Conservation (phyloP, 345 rosid species). For the Eutrema yunnanense region DNA sequence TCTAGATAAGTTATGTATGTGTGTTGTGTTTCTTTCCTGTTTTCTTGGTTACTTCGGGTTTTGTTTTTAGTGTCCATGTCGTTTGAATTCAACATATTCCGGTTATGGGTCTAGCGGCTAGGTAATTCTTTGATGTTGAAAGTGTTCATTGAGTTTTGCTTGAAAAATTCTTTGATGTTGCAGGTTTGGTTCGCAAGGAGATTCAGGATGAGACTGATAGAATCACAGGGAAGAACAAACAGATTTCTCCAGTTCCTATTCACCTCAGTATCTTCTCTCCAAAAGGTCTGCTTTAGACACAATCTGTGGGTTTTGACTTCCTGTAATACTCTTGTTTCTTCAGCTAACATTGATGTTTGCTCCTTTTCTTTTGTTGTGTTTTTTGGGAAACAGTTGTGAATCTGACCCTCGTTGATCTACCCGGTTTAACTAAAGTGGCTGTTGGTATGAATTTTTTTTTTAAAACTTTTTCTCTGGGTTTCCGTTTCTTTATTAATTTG, state of each 20-base stretch:
- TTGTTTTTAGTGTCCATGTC: not conserved
- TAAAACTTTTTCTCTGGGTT: not conserved
- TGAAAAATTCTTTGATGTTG: constrained; percentile 3
- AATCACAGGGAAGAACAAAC: constrained; percentile 75
- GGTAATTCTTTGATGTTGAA: not conserved
- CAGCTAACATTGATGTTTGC: not conserved
- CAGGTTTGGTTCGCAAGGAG: constrained; percentile 79
- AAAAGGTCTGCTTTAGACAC: constrained; percentile 36
- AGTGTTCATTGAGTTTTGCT: not conserved
- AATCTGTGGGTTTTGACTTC: not conserved
- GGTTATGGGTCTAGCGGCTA: not conserved
- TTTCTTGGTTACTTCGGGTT: not conserved
- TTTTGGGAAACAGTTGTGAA: constrained; percentile 68
- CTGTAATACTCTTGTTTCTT: not conserved
- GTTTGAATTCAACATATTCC: not conserved
- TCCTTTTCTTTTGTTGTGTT: not conserved
- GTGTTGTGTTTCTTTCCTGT: not conserved
- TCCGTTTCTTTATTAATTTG: not conserved
- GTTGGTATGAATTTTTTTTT: constrained; percentile 48
- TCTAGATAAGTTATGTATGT: not conserved
- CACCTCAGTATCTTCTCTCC: constrained; percentile 96
- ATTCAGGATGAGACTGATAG: constrained; percentile 94
- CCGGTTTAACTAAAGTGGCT: constrained; percentile 95
- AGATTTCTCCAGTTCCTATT: constrained; percentile 90
- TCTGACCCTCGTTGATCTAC: constrained; percentile 85